Base-by-base conservation (phyloP, 108 stramenopile species). In the Fistulifera solaris region DNA sequence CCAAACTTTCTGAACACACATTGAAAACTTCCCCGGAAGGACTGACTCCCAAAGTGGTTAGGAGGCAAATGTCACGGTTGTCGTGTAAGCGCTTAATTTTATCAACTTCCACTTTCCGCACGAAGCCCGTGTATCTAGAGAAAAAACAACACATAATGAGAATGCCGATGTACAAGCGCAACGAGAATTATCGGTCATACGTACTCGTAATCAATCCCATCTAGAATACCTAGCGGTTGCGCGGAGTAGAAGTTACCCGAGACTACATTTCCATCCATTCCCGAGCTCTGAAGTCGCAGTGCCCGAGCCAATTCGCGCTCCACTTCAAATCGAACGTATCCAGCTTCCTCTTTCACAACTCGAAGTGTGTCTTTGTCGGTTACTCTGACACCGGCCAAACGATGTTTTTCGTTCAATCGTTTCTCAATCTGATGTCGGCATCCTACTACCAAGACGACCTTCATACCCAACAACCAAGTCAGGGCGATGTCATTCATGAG, bases 291-390 rank as follows among this genome's bases (percentile, higher is more conserved):
- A 51, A 73, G 42, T 46, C 78, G 68, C 38, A 92, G 50, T 47
- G 81, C 70, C 47, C 85, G 66, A 15, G 90, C 93, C 48, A 97
- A 62, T 43, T 89, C 78, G 28, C 92, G 63, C 58, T 97, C 96
- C 48, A 97, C 91, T 62, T 95, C 94, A 68, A 94, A 92, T 50
- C 96, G 68, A n/a, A 94, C 93, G 56, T 80, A 89, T 25, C 96
- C 96, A 8, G 94, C 90, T 56, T 94, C 94, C 67, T 94, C 96
- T 61, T 95, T 94, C 17, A 93, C 85, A 35, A 94, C 73, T 41
- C 89, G 58, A 22, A 94, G 59, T 4, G 81, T 76, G 26, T 87
- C 83, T 39, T 73, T 59, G 64, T 93, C 86, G 4, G 96, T 95
- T 13, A 97, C 73, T 5, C 81, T 66, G 19, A 93, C 63, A n/a